Evolutionary conservation across 345 rosid species (phyloP), one percentile per base, ranked within the genome.

Genomic region (Cardamine occulta): DNA sequence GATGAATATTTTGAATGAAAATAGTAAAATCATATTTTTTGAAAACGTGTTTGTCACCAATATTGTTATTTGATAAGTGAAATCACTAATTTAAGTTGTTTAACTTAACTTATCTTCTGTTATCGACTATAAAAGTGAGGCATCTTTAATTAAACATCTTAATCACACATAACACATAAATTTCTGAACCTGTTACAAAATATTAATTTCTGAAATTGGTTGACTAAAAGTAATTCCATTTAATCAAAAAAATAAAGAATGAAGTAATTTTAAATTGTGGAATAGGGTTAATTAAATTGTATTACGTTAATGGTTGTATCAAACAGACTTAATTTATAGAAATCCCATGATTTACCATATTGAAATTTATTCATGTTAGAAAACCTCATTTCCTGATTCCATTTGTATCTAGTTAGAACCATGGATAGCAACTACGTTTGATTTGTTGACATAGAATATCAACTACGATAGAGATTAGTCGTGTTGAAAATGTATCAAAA

Each of bases 1-100:
- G 26, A 39, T n/a, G 7, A 45, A 64, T 39, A 15, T 53, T 5
- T 31, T n/a, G 5, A 31, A 15, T 31, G 5, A 31, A 58, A 21
- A 11, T 19, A 35, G 10, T 21, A 4, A 37, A 61, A 19, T 17
- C 15, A 19, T 19, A 34, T 18, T 18, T 18, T 28, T 0, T 9
- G 1, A 26, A 59, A 31, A 57, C 62, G 12, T 7, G 19, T 29
- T 40, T 32, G 8, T 70, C 23, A 57, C 32, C 32, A 65, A 39
- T 39, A 11, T 34, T 37, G 40, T 37, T 61, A 12, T 37, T 21
- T 10, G 12, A 13, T 51, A 5, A 17, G 14, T 37, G 62, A 18
- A 32, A 45, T 57, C 17, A 23, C 75, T 71, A 47, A 40, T 40
- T 18, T 63, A 7, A 39, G 69, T 8, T 63, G 14, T 44, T 44